Evolutionary conservation across 345 rosid species (phyloP), one percentile per base, ranked within the genome.

Genomic region (Hibiscus syriacus): DNA sequence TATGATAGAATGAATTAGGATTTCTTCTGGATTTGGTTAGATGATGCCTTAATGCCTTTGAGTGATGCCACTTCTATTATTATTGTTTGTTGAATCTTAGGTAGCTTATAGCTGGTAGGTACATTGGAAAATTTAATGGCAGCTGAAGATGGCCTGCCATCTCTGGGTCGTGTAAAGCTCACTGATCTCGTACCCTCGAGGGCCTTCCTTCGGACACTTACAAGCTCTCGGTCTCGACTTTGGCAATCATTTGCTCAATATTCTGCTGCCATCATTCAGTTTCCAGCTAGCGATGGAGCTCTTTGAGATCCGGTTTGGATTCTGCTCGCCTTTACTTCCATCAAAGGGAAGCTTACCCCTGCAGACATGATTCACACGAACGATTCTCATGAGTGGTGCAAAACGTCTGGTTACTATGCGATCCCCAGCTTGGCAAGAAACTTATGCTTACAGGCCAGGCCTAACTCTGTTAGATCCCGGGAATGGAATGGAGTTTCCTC

Each of bases 361-460:
- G 65, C 79, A 1, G 89, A 85, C 59, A 73, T 84, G 84, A 87
- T 83, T 38, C 91, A 85, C 54, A 46, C 81, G 5, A 78, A 77
- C 69, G 96, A 87, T 73, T 71, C 92, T 38, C 84, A 85, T 26
- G 96, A 88, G 53, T 92, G 97, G 98, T 92, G 98, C 77, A 92
- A 87, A 76, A 49, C 30, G 2, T 88, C 98, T 9, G 98, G 97
- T 49, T 93, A 93, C 73, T 87, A 81, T 71, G 86, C 86, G 89
- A 92, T 78, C 88, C 97, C 70, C 96, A 84, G 61, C 67, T 72
- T 22, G 96, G 94, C 93, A 79, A 67, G 98, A 93, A 84, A 77
- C 69, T 3, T 93, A 80, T 70, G 98, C 88, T 72, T 90, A 81
- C 63, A 79, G 98, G 80, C 97, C 97, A 0, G 97, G 98, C 8